Evolutionary conservation across 768 basidiomycete genomes (phyloP), one percentile per base, ranked within the genome.

Genomic region (Trametes punicea): DNA sequence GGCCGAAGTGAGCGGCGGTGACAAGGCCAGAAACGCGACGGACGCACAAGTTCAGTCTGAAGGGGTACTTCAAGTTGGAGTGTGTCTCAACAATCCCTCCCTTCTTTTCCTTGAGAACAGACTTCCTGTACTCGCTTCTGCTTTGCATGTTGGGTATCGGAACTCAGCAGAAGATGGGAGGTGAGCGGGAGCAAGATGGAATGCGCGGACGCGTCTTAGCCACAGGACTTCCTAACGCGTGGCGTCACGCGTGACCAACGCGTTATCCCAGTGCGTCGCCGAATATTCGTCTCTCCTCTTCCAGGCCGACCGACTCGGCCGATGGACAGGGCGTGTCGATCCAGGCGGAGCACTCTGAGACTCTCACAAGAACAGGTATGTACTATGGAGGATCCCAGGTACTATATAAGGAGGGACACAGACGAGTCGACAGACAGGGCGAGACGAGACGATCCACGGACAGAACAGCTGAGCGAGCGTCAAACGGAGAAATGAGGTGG

Each of bases 11-110:
- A 50, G 62, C 57, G 40, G 59, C 51, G 16, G 40, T 20, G 20
- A 20, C 34, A 52, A 36, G 25, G 46, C 33, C 51, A 36, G 49
- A 40, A 56, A 27, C 54, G 51, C 50, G 6, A 30, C 33, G 21
- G 11, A 68, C 75, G 38, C 45, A 94, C 93, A 96, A 92, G 75
- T 89, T 95, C 25, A 94, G 77, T 42, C 85, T 74, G 69, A 80
- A 74, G 1, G 86, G 85, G 66, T 90, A 90, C 56, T 69, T 74
- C 33, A 74, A 69, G 30, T 56, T 48, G 4, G 59, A 61, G 29
- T 71, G 63, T 36, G 54, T 55, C 44, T 70, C 56, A 21, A 72
- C 69, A 10, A 58, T 34, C 30, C 64, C 55, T 18, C 23, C 27
- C 13, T 49, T 59, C 25, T 13, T 49, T 4, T 61, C 47, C 27